Conservation (phyloP, 2,329 filamentous ascomycete genomes). For the Fusarium sp. region DNA sequence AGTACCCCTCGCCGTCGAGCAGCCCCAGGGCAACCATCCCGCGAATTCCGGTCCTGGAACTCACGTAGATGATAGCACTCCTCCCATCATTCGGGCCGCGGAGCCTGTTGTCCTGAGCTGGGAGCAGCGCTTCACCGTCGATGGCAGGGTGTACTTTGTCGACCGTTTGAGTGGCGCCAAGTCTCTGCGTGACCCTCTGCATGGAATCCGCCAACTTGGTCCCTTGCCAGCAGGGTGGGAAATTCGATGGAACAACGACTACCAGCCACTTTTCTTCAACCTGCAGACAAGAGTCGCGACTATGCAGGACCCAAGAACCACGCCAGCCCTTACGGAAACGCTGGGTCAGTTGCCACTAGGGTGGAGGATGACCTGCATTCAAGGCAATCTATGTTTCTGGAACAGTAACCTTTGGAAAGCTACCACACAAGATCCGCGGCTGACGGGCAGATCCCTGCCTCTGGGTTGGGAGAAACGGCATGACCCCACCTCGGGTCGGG, state of each 20-base stretch:
- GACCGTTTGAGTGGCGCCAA: neutral
- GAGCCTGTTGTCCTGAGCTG: neutral
- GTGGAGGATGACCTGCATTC: neutral
- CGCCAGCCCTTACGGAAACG: neutral
- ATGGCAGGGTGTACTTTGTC: neutral
- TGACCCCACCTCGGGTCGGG: neutral
- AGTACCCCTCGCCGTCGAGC: neutral
- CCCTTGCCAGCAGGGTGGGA: neutral
- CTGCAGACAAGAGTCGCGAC: neutral
- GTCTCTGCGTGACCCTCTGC: neutral
- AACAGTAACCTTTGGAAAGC: neutral
- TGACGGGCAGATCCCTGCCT: neutral
- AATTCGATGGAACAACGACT: neutral
- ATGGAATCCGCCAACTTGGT: neutral
- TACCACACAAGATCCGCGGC: neutral
- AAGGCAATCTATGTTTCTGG: neutral
- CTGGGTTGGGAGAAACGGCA: neutral
- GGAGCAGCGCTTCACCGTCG: neutral
- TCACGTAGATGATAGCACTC: neutral
- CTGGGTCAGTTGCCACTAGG: neutral
- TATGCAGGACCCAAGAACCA: neutral
- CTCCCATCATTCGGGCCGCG: neutral
- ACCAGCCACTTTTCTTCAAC: neutral
- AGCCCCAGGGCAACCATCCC: neutral
- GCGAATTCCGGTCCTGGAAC: neutral